Evolutionary conservation across 345 rosid genomes (phyloP), one percentile per base, ranked within the genome.

Genomic region (Brassica cretica): DNA sequence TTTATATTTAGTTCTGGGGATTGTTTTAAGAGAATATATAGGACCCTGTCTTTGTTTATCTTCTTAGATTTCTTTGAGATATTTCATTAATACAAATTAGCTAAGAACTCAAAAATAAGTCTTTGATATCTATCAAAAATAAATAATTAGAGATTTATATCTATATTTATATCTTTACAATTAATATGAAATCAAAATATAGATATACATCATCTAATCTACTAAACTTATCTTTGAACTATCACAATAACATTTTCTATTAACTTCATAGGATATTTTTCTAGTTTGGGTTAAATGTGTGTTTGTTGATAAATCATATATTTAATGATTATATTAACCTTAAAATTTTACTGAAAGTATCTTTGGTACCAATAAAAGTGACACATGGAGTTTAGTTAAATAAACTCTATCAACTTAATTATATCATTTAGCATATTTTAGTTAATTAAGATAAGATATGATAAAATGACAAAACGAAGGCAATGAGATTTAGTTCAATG

Each of bases 31-130:
- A 49, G 18, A 56, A 32, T 53, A 64, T 5, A 21, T 35, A 41
- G 8, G 72, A 66, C 66, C 60, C 19, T 71, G 9, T 39, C 16
- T 71, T 64, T 71, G 8, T 66, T 65, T 69, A 27, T 78, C 63
- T 58, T 72, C n/a, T 44, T 44, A 66, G 32, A 78, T 59, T 66
- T 78, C 19, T 32, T 58, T 66, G 68, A 72, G 68, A 66, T 44
- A 66, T 44, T 29, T 64, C 39, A 41, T 41, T n/a, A 41, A 33
- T 18, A 18, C 27, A 56, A 41, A 5, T 37, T 44, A 66, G 73
- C 67, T 72, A 72, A 78, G 69, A 59, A 46, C 19, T 46, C 12
- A 66, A 9, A 9, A n/a, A n/a, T 55, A 64, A 35, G 2, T 24
- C 21, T 53, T 71, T 55, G 8, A 8, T 71, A 71, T n/a, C 67